Conservation (phyloP, 495 filamentous ascomycete genomes). For the Amorphotheca resinae region DNA sequence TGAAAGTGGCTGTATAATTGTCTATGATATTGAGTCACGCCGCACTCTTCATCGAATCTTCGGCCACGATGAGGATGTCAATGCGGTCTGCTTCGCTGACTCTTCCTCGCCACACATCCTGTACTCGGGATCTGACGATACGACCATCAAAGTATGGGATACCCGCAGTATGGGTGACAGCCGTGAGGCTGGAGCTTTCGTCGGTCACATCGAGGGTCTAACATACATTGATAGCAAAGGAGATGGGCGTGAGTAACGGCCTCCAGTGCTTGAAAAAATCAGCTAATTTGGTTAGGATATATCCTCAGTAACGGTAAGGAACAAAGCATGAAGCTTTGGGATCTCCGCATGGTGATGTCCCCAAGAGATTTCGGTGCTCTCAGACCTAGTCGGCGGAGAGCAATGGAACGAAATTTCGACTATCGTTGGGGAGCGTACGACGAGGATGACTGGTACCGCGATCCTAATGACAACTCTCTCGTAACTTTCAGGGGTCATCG, state of each 20-base stretch:
- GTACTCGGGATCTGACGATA: constrained; percentile 93
- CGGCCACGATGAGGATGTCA: constrained; percentile 82
- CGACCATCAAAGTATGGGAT: constrained; percentile 94
- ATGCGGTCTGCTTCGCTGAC: constrained; percentile 94
- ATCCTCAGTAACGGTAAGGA: constrained; percentile 92
- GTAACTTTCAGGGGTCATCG: constrained; percentile 88
- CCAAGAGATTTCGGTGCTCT: constrained; percentile 47
- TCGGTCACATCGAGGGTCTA: constrained; percentile 87
- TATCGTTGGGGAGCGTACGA: constrained; percentile 70
- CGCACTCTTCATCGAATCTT: constrained; percentile 58
- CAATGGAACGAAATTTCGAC: constrained; percentile 49
- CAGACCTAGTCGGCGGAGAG: constrained; percentile 42
- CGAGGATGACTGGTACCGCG: constrained; percentile 52
- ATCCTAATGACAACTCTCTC: constrained; percentile 80
- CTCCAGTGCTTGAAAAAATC: background rate
- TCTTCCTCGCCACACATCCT: constrained; percentile 81
- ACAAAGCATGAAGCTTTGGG: constrained; percentile 96
- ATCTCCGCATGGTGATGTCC: constrained; percentile 71
- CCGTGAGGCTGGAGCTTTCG: constrained; percentile 81
- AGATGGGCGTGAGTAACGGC: constrained; percentile 49
- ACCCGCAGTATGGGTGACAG: constrained; percentile 77
- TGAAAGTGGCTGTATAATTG: constrained; percentile 61
- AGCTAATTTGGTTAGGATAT: constrained; percentile 33
- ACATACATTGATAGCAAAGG: constrained; percentile 96
- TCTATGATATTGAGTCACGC: constrained; percentile 84